phyloP scores from a whole-genome alignment of 2,329 filamentous ascomycete genomes.

The Fusarium falciforme region DNA sequence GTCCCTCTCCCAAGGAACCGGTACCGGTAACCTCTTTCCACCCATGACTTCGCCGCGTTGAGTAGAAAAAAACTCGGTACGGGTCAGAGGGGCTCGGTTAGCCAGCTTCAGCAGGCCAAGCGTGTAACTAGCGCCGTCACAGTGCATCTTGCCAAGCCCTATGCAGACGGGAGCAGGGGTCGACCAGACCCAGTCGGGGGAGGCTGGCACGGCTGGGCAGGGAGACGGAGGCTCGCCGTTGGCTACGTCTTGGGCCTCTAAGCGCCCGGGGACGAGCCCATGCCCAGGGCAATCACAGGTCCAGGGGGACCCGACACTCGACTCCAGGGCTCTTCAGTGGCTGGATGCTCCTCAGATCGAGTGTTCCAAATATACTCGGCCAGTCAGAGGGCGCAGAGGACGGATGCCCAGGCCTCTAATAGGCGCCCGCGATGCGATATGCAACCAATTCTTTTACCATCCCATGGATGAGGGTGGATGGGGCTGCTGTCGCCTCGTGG shows the following conservation, averaged over 20 bases:
- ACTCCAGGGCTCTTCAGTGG: conserved; percentile 23
- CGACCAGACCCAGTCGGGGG: background rate
- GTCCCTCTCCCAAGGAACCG: background rate
- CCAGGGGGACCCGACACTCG: conserved; percentile 9
- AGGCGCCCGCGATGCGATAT: conserved; percentile 38
- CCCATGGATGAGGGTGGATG: background rate
- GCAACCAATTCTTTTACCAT: conserved; percentile 10
- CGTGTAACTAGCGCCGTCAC: conserved; percentile 42
- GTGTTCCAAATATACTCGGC: conserved; percentile 45
- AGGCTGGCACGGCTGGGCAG: conserved; percentile 16
- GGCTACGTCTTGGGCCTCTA: conserved; percentile 32
- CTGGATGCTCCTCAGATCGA: conserved; percentile 16
- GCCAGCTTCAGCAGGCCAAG: background rate
- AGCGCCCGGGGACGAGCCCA: conserved; percentile 36
- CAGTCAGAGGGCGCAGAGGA: conserved; percentile 36
- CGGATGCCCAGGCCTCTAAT: conserved; percentile 37
- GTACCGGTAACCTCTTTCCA: background rate
- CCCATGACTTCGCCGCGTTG: background rate
- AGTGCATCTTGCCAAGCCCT: conserved; percentile 34
- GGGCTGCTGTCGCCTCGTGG: background rate
- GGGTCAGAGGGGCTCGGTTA: conserved; percentile 1
- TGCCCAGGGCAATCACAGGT: conserved; percentile 12
- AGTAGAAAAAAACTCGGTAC: background rate
- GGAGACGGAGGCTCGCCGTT: conserved; percentile 28
- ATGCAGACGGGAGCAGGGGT: conserved; percentile 8